Base-by-base conservation (phyloP, 495 filamentous ascomycete species). In the Paragyromitra xinjiangensis region DNA sequence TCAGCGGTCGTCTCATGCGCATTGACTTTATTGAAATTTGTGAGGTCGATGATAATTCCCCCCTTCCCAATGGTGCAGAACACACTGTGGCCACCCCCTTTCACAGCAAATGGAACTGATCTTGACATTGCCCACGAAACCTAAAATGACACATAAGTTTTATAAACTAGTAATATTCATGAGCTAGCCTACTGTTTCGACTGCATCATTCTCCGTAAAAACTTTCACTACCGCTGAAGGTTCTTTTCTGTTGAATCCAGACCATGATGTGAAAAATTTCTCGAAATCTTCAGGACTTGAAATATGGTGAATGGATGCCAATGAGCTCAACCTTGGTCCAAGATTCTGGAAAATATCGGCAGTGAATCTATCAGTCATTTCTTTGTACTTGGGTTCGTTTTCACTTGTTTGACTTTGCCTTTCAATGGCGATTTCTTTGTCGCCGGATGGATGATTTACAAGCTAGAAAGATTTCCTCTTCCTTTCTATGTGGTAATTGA, bases 31-130 rank as follows among this genome's bases (percentile, higher is more conserved):
- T 78, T 73, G 42, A 73, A 45, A 12, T 55, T 67, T 11, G 53
- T 62, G 24, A 78, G 56, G 19, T 78, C 71, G 58, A 78, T 73
- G 22, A 74, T 67, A 5, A 78, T 55, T 6, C 75, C 75, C 3
- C 45, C 70, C 8, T 73, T 66, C 14, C 70, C 70, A 26, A 55
- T 69, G 9, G 66, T 71, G 56, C 45, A 72, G 63, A 77, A 77
- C 7, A 51, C 42, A 14, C 74, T 67, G 34, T 77, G 74, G 29
- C 74, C 74, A 8, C 74, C 74, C 24, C 69, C 67, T 39, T 44
- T 73, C 11, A 73, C 37, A 5, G 45, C 68, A 8, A 77, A 66
- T 4, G 62, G 70, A 14, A 73, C 16, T 45, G 62, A 66, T 8
- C 45, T 58, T 58, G 39, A 73, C 24, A 50, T 66, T 50, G 50